Evolutionary conservation across 208 protist genomes (phyloP), one percentile per base, ranked within the genome.

Genomic region (Leishmania mexicana): DNA sequence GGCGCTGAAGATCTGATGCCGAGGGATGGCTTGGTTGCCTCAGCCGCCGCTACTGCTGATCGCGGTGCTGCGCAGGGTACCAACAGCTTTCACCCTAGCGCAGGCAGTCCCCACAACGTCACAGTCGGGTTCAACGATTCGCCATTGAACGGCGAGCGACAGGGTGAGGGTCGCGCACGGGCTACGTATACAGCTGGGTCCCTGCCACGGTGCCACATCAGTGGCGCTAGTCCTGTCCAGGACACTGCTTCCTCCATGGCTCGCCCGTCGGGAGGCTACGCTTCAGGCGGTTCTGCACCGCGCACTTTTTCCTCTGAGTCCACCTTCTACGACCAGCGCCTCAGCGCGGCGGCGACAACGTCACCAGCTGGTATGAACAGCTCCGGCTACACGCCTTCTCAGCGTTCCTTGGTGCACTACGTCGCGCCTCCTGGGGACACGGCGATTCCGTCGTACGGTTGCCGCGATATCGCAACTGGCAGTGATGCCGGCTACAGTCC

Each of bases 321-420:
- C 31, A 11, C 24, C 6, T 42, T 68, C 19, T 67, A 78, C 75
- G 79, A 77, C 75, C 62, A 54, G 3, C 78, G 77, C 40, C 78
- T 81, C 45, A 74, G 47, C 54, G 51, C 53, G 21, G 21, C 64
- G 10, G 65, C 67, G 11, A 40, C 71, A 28, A 31, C 83, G 35
- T 76, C 75, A 10, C 60, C 71, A 51, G 80, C 82, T 0, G 85
- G 75, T 49, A 84, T 87, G 78, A 89, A 87, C 79, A 83, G 70
- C 38, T 87, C 80, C 6, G 76, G 79, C 45, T 80, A 68, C 75
- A 76, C 76, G 17, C 74, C 83, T 35, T 81, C 88, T 5, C 83
- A 85, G 76, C 85, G 85, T 35, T 82, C 84, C 31, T 75, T 92
- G 72, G 81, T 88, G 80, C 78, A 85, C 74, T 83, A 87, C 51